Evolutionary conservation across 345 rosid genomes (phyloP).

Genomic region (Arabidopsis suecica): DNA sequence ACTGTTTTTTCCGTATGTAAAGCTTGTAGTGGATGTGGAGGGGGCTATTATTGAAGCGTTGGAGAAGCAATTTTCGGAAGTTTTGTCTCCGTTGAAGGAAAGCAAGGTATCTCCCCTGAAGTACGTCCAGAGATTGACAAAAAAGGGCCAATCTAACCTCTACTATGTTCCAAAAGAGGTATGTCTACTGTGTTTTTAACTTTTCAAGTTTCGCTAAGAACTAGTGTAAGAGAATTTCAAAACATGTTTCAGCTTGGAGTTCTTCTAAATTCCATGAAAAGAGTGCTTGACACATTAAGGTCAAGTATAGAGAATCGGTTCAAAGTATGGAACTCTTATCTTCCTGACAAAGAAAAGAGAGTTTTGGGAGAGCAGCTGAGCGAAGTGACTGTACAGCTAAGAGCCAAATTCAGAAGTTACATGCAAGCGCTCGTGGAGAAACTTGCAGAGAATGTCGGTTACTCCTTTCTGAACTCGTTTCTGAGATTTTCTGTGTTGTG

Average conservation of each 20-base stretch:
- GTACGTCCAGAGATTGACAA: constrained; percentile 73
- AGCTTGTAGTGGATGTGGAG: constrained; percentile 79
- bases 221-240: background rate
- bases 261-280: constrained; percentile 81
- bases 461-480: constrained; percentile 15
- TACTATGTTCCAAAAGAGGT: constrained; percentile 81
- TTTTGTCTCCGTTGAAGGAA: constrained; percentile 75
- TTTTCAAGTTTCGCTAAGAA: background rate
- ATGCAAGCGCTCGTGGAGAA: constrained; percentile 81
- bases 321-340: constrained; percentile 71
- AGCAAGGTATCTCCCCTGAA: constrained; percentile 71
- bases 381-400: constrained; percentile 78
- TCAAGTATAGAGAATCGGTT: constrained; percentile 66
- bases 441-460: constrained; percentile 79
- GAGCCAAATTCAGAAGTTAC: constrained; percentile 69
- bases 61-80: constrained; percentile 79
- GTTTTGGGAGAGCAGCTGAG: constrained; percentile 73
- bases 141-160: constrained; percentile 54
- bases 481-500: constrained; percentile 2
- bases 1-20: constrained; percentile 13
- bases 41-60: constrained; percentile 70
- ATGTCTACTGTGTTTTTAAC: background rate
- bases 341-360: constrained; percentile 56
- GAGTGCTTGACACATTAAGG: constrained; percentile 67
- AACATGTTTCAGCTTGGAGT: constrained; percentile 66